Evolutionary conservation across 768 basidiomycete species (phyloP), one percentile per base, ranked within the genome.

Genomic region (Thelephora ganbajun): DNA sequence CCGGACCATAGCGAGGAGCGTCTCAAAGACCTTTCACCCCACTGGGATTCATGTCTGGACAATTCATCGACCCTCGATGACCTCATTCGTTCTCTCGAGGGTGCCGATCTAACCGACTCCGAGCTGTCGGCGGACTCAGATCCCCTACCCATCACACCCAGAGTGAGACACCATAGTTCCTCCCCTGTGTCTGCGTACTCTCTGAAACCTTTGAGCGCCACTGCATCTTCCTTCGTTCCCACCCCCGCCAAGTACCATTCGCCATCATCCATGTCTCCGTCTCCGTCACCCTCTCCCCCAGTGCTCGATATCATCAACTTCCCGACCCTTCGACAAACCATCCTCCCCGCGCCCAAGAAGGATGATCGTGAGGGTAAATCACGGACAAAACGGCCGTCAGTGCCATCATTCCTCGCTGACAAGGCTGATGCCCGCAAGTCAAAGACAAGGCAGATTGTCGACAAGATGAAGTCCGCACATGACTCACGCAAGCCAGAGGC

Each of bases 391-490:
- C 63, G 67, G 5, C 45, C 60, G 35, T 53, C 57, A 16, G 63
- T 78, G 19, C 74, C 75, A 0, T 63, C 71, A 6, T 76, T 76
- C 59, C 61, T 77, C 22, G 66, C 71, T 42, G 69, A 71, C 33
- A 46, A 54, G 60, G 45, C 65, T 65, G 65, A 61, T 23, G 68
- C 66, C 39, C 61, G 64, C 11, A 66, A 74, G 18, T 79, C 77
- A 18, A 72, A 71, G 55, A 80, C 78, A 16, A 69, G 78, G 11
- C 71, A 74, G 52, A 73, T 80, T 36, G 73, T 80, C 26, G 77
- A 80, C 52, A 67, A 69, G 33, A 58, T 79, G 35, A 69, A 75
- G 46, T 73, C 68, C 6, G 58, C 61, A 7, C 16, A 22, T 14
- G 39, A 41, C 14, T 16, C 39, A 7, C 39, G 39, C 9, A 41